Evolutionary conservation across 768 basidiomycete species (phyloP), one percentile per base, ranked within the genome.

Genomic region (Calocybe cyanea): DNA sequence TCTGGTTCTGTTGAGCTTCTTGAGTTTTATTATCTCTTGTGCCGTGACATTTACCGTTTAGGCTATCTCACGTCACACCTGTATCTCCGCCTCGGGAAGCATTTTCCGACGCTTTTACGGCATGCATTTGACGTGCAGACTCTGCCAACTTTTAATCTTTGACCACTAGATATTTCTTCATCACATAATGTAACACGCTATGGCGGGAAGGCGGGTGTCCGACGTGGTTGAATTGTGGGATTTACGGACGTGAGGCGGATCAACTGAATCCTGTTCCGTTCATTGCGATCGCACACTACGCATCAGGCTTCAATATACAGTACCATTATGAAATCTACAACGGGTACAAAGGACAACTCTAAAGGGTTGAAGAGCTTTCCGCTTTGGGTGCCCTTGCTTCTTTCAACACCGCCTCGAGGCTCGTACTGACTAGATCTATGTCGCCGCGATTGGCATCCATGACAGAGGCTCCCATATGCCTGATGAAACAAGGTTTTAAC

Each of bases 401-500:
- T 37, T 59, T 57, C 45, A 85, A 61, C n/a, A 70, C 64, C 38
- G 73, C 71, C 54, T 69, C 72, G 62, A 90, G 56, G 10, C 74
- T 77, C 8, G 67, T 62, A 33, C 83, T 69, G 46, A 93, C 66
- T 60, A 67, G 78, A 57, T 84, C 80, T 18, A 92, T 68, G 59
- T 93, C 89, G 1, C 79, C 83, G 30, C 90, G 73, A 43, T 70
- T 49, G 25, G 69, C 52, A 48, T 90, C 77, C 17, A 84, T 78
- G 28, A 77, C 89, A 21, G 82, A 82, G 47, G 80, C 65, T 40
- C 92, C 92, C 91, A 95, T 93, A 63, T 94, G 92, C 13, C 87
- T 86, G 57, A 8, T 38, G 11, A 28, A 28, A 28, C 11, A 28
- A 28, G 11, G 25, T 28, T n/a, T n/a, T n/a, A n/a, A n/a, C n/a